A percentile compares a stretch with the other conserved stretches of the same genome.
phyloP scores from a whole-genome alignment of 257 asterid species.

The Voacanga thouarsii region DNA sequence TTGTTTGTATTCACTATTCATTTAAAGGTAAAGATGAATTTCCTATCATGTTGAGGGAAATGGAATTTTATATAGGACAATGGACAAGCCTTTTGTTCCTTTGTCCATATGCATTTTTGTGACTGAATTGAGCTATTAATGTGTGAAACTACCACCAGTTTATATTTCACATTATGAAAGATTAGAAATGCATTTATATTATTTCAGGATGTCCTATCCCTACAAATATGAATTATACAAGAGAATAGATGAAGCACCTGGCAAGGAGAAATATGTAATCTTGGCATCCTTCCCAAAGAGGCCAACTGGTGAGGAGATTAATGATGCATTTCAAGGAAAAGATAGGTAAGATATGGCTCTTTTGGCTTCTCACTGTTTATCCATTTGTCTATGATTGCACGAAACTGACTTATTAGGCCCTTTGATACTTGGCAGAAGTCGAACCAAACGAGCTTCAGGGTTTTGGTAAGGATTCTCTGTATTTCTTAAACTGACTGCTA shows the following conservation, averaged over 20 bases:
- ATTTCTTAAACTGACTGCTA: conserved; percentile 17
- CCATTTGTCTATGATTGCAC: neutral
- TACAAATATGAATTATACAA: conserved; percentile 73
- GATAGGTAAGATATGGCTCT: conserved; percentile 44
- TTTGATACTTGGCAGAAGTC: conserved; percentile 45
- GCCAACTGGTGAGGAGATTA: conserved; percentile 79
- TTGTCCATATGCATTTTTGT: neutral
- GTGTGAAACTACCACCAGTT: neutral
- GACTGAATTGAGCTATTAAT: too few species aligned
- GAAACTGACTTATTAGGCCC: conserved; percentile 13
- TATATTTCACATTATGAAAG: neutral
- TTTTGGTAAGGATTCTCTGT: conserved; percentile 56
- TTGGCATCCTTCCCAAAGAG: conserved; percentile 55
- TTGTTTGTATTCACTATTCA: neutral
- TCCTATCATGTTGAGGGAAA: too few species aligned
- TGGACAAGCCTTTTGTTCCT: neutral
- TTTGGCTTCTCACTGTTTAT: neutral
- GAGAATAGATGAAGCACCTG: conserved; percentile 71
- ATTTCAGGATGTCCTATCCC: conserved; percentile 79
- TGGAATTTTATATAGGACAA: neutral
- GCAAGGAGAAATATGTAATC: conserved; percentile 69
- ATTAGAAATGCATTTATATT: neutral
- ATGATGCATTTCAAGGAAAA: conserved; percentile 82
- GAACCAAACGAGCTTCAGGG: conserved; percentile 55
- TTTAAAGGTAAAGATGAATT: neutral